Base-by-base conservation (phyloP, 2,329 filamentous ascomycete species). In the Alternaria panax region DNA sequence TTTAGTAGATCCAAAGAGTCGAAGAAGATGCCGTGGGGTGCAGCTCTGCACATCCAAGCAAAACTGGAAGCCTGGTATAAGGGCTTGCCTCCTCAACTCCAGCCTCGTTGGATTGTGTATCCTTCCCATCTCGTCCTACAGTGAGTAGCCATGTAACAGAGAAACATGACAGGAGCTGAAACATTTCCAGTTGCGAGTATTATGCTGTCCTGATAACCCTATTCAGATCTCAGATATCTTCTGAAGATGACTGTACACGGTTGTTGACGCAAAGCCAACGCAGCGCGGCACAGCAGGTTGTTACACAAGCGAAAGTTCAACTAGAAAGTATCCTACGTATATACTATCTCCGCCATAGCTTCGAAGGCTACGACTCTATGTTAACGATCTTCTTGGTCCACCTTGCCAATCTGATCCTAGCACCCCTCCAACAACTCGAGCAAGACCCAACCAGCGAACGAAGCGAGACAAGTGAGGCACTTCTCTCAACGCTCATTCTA, bases 401-500 rank as follows among this genome's bases (percentile, higher is more conserved):
- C 51, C 59, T 66, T 12, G 56, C 53, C 16, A 57, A 62, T 36
- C 30, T 54, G 4, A 55, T 50, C 9, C 51, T 62, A 30, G 28
- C 45, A 22, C 55, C 54, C 16, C 32, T 63, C 9, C 28, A 28
- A 36, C 38, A 40, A 14, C 25, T 56, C 28, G 57, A 59, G 28
- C 45, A 48, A 22, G 28, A 51, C 14, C 52, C 43, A 16, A 32
- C 22, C 25, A 36, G 16, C 36, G 56, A 41, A 12, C 46, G 52
- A 8, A 14, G 5, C 14, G 40, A 41, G 3, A 16, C 51, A 25
- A 48, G 59, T 28, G 51, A 66, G 27, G 20, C 56, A 11, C 41
- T 65, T 8, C 47, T 61, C 3, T 65, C 64, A 7, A 65, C 64
- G 18, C 57, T 67, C 11, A 60, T 65, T 24, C 34, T 67, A 9